A percentile compares a stretch with the other conserved stretches of the same genome.
Conservation (phyloP, 345 rosid genomes). For the Syzygium oleosum region DNA sequence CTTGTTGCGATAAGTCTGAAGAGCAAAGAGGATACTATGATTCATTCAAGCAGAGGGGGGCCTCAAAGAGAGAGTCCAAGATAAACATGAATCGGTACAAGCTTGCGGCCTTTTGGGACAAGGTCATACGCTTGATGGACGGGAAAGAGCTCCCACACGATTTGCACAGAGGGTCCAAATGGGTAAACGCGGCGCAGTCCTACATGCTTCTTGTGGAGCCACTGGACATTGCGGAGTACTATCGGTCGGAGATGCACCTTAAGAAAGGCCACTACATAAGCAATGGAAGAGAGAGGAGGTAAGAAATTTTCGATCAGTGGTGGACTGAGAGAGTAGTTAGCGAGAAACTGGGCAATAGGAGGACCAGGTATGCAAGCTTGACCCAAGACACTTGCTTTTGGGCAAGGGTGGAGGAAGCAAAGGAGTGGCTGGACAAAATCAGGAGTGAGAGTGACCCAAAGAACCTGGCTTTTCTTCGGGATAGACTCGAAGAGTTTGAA, state of each 20-base stretch:
- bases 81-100: slow-evolving; percentile 50
- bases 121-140: slow-evolving; percentile 48
- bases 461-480: slow-evolving; percentile 14
- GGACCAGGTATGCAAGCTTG: slow-evolving; percentile 47
- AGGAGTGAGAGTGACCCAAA: slow-evolving; percentile 24
- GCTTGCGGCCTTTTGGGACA: slow-evolving; percentile 70
- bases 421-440: slow-evolving; percentile 41
- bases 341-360: slow-evolving; percentile 5
- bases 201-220: slow-evolving; percentile 85
- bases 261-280: slow-evolving; percentile 36
- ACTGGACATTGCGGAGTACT: slow-evolving; percentile 69
- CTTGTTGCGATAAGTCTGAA: background rate
- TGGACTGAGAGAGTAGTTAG: slow-evolving; percentile 21
- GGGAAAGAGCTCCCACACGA: slow-evolving; percentile 62
- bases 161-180: slow-evolving; percentile 39
- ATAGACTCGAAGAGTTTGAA: slow-evolving; percentile 26
- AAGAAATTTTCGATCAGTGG: slow-evolving; percentile 55
- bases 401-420: slow-evolving; percentile 77
- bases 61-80: slow-evolving; percentile 31
- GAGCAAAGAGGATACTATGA: slow-evolving; percentile 32
- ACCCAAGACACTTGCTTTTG: slow-evolving; percentile 89
- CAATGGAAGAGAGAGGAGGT: slow-evolving; percentile 64
- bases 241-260: slow-evolving; percentile 19
- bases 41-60: slow-evolving; percentile 48
- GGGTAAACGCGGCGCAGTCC: slow-evolving; percentile 55